Evolutionary conservation across 108 stramenopile species (phyloP), one percentile per base, ranked within the genome.

Genomic region (Skeletonema menzelii): DNA sequence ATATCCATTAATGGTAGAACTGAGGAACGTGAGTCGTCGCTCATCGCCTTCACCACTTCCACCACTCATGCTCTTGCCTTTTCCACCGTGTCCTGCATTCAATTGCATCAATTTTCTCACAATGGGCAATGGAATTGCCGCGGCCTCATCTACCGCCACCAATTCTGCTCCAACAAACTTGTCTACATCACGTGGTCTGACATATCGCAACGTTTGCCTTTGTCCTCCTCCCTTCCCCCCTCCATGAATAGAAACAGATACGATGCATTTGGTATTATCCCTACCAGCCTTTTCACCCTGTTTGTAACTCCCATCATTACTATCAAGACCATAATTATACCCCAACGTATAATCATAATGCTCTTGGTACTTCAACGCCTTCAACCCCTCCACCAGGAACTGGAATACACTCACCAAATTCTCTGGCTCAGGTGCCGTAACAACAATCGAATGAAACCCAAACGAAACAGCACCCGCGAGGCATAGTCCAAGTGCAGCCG

Each of bases 1-100:
- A 82, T 99, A 99, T 28, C 99, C 99, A 80, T 97, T 98, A 53
- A 99, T 87, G 8, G 99, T 99, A 22, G 97, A 98, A 70, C 95
- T 92, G 69, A 99, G 57, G 69, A 99, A 99, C 13, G 95, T 94
- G 32, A 98, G 82, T 28, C 91, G 86, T 65, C 89, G 80, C 10
- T 85, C 84, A 38, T 80, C 82, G 2, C 82, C 79, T 53, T 80
- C 71, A 68, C 30, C 80, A 24, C n/a, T 27, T 6, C 58, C 38
- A 38, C 12, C 46, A 15, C 32, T 26, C 59, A 26, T 53, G 59
- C 83, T 86, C 70, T 87, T 87, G 32, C 75, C 79, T 40, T 53
- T 78, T 15, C 72, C 73, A 35, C 72, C 72, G 38, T 68, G 62
- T 28, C 62, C 49, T 15, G 72, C 31, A 65, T 57, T 69, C 56